Conservation (phyloP, 169 alveolate genomes). For the Plasmodium gonderi region DNA sequence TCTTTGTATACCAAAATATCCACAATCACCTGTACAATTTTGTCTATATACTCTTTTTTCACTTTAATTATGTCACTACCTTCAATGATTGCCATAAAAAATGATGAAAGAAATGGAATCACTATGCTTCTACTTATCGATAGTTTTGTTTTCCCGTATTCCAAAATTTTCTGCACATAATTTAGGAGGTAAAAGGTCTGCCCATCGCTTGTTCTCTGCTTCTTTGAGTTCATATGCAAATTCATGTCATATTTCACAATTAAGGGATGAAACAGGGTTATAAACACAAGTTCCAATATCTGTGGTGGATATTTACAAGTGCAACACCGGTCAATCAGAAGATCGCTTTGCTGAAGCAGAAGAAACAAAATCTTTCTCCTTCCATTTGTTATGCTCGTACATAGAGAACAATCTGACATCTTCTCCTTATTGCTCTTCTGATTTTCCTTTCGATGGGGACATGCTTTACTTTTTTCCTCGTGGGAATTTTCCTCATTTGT, state of each 20-base stretch:
- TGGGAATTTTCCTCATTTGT: not conserved
- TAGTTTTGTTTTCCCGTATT: conserved; percentile 8
- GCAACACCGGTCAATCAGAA: conserved; percentile 24
- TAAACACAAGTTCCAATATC: conserved; percentile 6
- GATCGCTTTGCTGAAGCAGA: conserved; percentile 19
- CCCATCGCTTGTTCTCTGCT: not conserved
- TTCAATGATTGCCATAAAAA: conserved; percentile 49
- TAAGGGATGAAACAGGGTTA: conserved; percentile 31
- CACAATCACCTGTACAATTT: conserved; percentile 18
- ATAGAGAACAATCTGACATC: no score
- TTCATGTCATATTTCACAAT: conserved; percentile 19
- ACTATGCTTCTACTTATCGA: conserved; percentile 27
- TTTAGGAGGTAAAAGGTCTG: not conserved
- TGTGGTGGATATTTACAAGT: conserved; percentile 31
- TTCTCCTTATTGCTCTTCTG: no score
- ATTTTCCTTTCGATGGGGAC: no score
- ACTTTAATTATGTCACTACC: conserved; percentile 5
- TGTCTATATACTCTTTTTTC: conserved; percentile 19
- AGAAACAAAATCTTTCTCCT: not conserved
- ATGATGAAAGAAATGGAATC: conserved; percentile 46
- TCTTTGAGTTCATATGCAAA: not conserved
- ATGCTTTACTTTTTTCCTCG: no score
- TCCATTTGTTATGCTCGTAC: no score
- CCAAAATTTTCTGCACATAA: conserved; percentile 13
- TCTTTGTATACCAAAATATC: conserved; percentile 64